These are phyloP conservation scores for Cymbopogon flexuosus DNA, from an alignment of 202 grass and related monocot species.

Conservation along the genomic window DNA sequence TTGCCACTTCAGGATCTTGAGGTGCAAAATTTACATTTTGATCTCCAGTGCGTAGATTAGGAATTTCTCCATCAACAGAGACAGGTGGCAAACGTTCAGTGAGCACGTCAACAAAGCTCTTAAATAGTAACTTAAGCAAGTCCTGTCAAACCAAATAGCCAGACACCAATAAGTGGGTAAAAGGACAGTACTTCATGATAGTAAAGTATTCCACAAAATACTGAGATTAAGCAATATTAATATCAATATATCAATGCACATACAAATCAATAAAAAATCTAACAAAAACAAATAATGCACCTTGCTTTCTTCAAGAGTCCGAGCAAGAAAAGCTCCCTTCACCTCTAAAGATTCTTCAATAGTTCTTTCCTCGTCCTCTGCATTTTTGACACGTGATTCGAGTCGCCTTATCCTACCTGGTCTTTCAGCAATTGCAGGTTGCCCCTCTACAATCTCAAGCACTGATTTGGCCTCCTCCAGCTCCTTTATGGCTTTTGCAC, in stretches of 20 bases:
- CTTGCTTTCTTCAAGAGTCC: constrained; percentile 84
- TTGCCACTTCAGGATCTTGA: constrained; percentile 44
- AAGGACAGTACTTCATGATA: background rate
- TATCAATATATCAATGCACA: background rate
- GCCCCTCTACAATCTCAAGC: constrained; percentile 70
- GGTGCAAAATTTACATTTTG: constrained; percentile 28
- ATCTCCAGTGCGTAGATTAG: constrained; percentile 58
- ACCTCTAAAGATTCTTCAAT: constrained; percentile 65
- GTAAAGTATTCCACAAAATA: constrained; percentile 21
- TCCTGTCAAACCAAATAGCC: constrained; percentile 40
- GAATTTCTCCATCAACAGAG: constrained; percentile 74
- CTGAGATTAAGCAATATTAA: constrained; percentile 22
- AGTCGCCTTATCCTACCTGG: constrained; percentile 80
- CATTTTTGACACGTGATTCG: constrained; percentile 51
- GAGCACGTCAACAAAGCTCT: constrained; percentile 75
- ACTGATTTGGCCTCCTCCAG: constrained; percentile 67
- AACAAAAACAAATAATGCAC: constrained; percentile 33
- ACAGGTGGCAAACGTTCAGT: constrained; percentile 73
- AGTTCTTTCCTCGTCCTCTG: constrained; percentile 56
- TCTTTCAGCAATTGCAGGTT: constrained; percentile 59
- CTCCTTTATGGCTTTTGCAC: constrained; percentile 52
- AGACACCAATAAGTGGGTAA: constrained; percentile 17
- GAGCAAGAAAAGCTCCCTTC: constrained; percentile 59
- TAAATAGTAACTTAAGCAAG: constrained; percentile 69
- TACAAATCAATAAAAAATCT: constrained; percentile 15